phyloP scores from a whole-genome alignment of 1,284 basidiomycete genomes.

The Dichomitus squalens region DNA sequence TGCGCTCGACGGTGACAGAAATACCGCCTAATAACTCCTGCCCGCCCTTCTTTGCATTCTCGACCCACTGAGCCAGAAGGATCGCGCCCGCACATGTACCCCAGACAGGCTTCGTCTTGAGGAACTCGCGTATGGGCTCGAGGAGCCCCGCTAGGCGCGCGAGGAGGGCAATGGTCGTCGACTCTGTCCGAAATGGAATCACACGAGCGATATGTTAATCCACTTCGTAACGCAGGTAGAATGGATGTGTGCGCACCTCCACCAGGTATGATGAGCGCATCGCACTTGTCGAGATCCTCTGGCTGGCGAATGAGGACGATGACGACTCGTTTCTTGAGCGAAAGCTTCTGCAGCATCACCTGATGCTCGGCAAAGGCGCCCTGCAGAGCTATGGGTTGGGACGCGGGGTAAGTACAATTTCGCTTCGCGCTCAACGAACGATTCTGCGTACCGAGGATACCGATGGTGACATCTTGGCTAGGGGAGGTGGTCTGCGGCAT shows the following conservation, averaged over 20 bases:
- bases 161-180: slow-evolving; percentile 91
- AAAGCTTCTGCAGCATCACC: slow-evolving; percentile 63
- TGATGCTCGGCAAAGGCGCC: slow-evolving; percentile 94
- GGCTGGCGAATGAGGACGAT: slow-evolving; percentile 76
- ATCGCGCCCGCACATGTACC: slow-evolving; percentile 98
- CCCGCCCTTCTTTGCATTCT: slow-evolving; percentile 84
- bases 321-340: slow-evolving; percentile 45
- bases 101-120: slow-evolving; percentile 79
- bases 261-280: slow-evolving; percentile 91
- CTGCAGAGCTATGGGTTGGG: slow-evolving; percentile 70
- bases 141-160: slow-evolving; percentile 80
- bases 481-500: slow-evolving; percentile 17
- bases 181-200: slow-evolving; percentile 57
- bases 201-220: not conserved
- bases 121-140: slow-evolving; percentile 77
- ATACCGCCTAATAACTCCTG: slow-evolving; percentile 88
- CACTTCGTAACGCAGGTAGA: not conserved
- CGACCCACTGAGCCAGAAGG: slow-evolving; percentile 74
- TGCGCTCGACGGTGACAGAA: slow-evolving; percentile 81
- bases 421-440: not conserved
- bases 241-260: slow-evolving; percentile 54
- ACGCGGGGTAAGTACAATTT: not conserved
- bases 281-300: slow-evolving; percentile 76
- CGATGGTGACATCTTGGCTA: slow-evolving; percentile 32
- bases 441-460: slow-evolving; percentile 36